phyloP scores from a whole-genome alignment of 2,329 filamentous ascomycete genomes.

The Didymella segeticola region DNA sequence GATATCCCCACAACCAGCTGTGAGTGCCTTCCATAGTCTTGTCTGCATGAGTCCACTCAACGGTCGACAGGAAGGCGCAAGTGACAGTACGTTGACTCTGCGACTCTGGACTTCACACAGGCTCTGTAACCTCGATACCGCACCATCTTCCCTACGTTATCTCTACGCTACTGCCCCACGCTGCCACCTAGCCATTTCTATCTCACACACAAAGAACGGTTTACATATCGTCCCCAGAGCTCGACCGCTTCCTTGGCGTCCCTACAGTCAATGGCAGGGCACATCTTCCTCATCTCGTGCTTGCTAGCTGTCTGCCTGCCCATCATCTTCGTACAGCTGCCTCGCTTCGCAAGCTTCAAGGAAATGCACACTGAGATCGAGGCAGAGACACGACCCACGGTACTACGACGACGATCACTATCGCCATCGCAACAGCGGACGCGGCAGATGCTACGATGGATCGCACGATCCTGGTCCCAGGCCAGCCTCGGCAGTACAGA shows the following conservation, averaged over 20 bases:
- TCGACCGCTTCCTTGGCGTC: background rate
- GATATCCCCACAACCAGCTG: background rate
- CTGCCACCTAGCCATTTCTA: background rate
- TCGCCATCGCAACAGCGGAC: background rate
- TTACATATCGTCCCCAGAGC: background rate
- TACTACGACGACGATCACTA: conserved; percentile 16
- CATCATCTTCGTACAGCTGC: conserved; percentile 31
- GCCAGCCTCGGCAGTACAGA: background rate
- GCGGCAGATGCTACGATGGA: conserved; percentile 10
- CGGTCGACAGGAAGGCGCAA: background rate
- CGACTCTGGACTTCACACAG: background rate
- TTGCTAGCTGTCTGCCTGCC: conserved; percentile 31
- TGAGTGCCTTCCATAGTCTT: background rate
- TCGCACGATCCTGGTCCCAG: conserved; percentile 8
- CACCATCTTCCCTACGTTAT: background rate
- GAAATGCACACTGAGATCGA: conserved; percentile 14
- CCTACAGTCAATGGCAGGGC: conserved; percentile 2
- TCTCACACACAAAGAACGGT: background rate
- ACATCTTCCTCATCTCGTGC: conserved; percentile 26
- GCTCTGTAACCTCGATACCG: background rate
- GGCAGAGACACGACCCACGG: conserved; percentile 22
- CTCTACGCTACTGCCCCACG: background rate
- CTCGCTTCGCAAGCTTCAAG: conserved; percentile 19
- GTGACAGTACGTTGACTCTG: background rate
- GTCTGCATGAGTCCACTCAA: background rate